phyloP scores from a whole-genome alignment of 768 basidiomycete genomes.

The Boletus fagicola region DNA sequence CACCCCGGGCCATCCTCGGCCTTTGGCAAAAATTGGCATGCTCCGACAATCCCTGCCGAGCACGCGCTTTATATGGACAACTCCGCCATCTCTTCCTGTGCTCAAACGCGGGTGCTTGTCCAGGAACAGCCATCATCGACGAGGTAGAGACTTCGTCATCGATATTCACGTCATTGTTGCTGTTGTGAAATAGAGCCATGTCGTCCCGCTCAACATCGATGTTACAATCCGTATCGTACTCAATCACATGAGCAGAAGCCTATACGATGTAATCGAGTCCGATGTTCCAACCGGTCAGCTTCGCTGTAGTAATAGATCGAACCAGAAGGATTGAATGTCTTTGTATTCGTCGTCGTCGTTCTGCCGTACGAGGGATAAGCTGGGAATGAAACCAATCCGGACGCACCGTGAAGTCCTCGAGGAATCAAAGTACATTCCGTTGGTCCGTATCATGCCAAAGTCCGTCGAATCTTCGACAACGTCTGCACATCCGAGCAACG shows the following conservation, averaged over 20 bases:
- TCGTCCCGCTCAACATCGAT: not conserved
- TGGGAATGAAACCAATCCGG: not conserved
- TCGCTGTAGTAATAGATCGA: not conserved
- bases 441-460: too few relatives aligned
- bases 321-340: not conserved
- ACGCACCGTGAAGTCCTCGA: constrained; percentile 59
- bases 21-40: too few relatives aligned
- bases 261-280: too few relatives aligned
- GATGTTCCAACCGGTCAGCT: not conserved
- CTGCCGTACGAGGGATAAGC: constrained; percentile 31
- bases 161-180: not conserved
- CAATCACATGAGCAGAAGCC: not conserved
- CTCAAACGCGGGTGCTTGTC: too few relatives aligned
- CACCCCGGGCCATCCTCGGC: too few relatives aligned
- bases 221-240: not conserved
- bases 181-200: too few relatives aligned
- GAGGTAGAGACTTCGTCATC: too few relatives aligned
- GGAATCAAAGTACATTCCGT: constrained; percentile 41
- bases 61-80: too few relatives aligned
- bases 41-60: too few relatives aligned
- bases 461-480: too few relatives aligned
- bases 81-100: too few relatives aligned
- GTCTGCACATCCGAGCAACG: constrained; percentile 35
- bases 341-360: constrained; percentile 41
- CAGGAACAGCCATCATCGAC: too few relatives aligned